These are phyloP conservation scores for Ogataea chonburiensis DNA, from an alignment of 805 yeast species.

Conservation along the genomic window DNA sequence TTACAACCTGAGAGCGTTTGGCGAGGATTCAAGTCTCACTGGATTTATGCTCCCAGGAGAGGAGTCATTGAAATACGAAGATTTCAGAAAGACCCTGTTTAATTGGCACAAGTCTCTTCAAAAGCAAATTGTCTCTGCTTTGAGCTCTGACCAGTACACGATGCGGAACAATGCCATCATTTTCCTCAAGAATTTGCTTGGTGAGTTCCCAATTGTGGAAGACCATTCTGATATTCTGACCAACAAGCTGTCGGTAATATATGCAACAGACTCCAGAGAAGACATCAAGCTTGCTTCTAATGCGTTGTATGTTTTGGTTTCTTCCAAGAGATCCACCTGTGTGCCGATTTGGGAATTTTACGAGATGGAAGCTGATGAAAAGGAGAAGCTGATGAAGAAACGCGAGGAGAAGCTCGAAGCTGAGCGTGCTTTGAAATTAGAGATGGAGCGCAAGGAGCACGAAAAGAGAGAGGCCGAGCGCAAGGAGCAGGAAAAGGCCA, in stretches of 20 bases:
- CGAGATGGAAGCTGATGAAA: slow-evolving; percentile 45
- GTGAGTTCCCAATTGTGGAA: slow-evolving; percentile 64
- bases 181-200: slow-evolving; percentile 59
- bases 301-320: slow-evolving; percentile 66
- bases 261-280: slow-evolving; percentile 60
- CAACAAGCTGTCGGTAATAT: slow-evolving; percentile 46
- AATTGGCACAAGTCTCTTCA: slow-evolving; percentile 56
- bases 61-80: slow-evolving; percentile 31
- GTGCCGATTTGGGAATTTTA: slow-evolving; percentile 57
- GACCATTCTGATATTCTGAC: slow-evolving; percentile 59
- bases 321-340: slow-evolving; percentile 52
- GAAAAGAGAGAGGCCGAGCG: slow-evolving; percentile 18
- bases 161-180: slow-evolving; percentile 78
- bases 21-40: slow-evolving; percentile 9
- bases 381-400: slow-evolving; percentile 28
- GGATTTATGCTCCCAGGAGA: slow-evolving; percentile 24
- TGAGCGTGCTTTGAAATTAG: slow-evolving; percentile 23
- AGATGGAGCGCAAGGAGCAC: slow-evolving; percentile 16
- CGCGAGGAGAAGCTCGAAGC: slow-evolving; percentile 19
- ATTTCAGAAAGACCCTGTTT: slow-evolving; percentile 42
- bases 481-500: slow-evolving; percentile 13
- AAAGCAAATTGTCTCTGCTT: slow-evolving; percentile 41
- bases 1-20: slow-evolving; percentile 33
- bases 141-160: slow-evolving; percentile 62
- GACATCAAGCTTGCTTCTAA: slow-evolving; percentile 77